Conservation (phyloP, 257 asterid genomes). For the Anisodus tanguticus region DNA sequence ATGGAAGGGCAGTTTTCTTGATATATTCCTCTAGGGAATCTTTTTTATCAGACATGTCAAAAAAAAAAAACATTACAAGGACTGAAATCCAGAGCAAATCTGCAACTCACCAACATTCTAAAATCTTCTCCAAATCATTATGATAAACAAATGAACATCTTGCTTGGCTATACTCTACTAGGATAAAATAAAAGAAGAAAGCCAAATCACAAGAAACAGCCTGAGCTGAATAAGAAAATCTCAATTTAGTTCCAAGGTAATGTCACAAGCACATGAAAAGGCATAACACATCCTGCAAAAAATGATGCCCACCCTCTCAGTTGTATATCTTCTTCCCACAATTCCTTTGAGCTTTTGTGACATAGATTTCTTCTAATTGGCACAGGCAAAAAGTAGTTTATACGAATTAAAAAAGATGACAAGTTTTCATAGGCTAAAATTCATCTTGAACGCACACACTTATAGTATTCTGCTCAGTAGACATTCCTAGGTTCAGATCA, state of each 20-base stretch:
- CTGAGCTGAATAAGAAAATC: slow-evolving; percentile 19
- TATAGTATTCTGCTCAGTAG: background rate
- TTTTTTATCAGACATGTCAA: background rate
- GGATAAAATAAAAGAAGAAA: background rate
- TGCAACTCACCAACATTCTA: background rate
- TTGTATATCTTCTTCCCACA: background rate
- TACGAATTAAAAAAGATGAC: background rate
- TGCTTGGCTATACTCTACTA: background rate
- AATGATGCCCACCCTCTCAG: slow-evolving; percentile 19
- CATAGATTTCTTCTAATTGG: slow-evolving; percentile 8
- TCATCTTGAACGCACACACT: background rate
- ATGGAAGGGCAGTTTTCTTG: no score
- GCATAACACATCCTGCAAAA: background rate
- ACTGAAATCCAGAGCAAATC: background rate
- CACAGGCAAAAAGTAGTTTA: background rate
- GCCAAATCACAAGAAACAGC: background rate
- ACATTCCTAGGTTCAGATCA: slow-evolving; percentile 10
- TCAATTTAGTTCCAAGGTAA: background rate
- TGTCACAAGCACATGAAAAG: background rate
- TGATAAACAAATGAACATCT: background rate
- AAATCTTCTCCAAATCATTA: background rate
- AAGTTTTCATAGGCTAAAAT: background rate
- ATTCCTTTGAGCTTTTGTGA: background rate
- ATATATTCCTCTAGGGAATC: no score
- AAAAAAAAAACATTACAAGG: background rate